These are phyloP conservation scores for Prunus mira DNA, from an alignment of 306 rosid species.

Conservation along the genomic window DNA sequence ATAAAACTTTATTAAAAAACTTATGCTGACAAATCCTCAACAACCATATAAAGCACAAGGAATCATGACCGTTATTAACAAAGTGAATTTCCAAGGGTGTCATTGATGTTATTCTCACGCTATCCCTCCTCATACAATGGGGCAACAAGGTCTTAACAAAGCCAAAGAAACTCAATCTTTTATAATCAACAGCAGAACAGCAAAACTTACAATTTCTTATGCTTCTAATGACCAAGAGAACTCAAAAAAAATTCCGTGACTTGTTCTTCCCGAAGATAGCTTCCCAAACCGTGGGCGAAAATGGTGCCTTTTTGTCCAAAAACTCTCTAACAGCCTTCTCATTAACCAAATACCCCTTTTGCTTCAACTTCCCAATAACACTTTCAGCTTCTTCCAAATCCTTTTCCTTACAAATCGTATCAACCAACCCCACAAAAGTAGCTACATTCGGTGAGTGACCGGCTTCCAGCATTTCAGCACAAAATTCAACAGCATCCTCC, in stretches of 20 bases:
- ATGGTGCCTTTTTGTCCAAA: constrained; percentile 64
- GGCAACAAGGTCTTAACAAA: background rate
- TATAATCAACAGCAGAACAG: background rate
- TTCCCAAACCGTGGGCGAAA: constrained; percentile 63
- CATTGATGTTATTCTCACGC: background rate
- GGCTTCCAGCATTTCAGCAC: constrained; percentile 81
- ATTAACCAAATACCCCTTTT: constrained; percentile 62
- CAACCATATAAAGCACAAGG: background rate
- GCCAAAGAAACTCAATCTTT: background rate
- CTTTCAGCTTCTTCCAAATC: constrained; percentile 62
- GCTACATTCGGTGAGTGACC: constrained; percentile 74
- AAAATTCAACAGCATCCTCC: constrained; percentile 59
- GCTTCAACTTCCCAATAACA: constrained; percentile 48
- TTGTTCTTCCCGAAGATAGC: constrained; percentile 67
- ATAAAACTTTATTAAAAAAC: background rate
- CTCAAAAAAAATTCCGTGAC: constrained; percentile 44
- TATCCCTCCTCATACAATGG: background rate
- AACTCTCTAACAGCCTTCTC: constrained; percentile 69
- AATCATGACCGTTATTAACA: background rate
- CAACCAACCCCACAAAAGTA: constrained; percentile 68
- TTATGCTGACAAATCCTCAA: background rate
- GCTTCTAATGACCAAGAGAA: constrained; percentile 6
- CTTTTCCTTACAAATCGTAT: constrained; percentile 55
- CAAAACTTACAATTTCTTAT: background rate
- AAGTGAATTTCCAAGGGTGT: background rate